Evolutionary conservation across 768 basidiomycete genomes (phyloP), one percentile per base, ranked within the genome.

Genomic region (Russula virescens): DNA sequence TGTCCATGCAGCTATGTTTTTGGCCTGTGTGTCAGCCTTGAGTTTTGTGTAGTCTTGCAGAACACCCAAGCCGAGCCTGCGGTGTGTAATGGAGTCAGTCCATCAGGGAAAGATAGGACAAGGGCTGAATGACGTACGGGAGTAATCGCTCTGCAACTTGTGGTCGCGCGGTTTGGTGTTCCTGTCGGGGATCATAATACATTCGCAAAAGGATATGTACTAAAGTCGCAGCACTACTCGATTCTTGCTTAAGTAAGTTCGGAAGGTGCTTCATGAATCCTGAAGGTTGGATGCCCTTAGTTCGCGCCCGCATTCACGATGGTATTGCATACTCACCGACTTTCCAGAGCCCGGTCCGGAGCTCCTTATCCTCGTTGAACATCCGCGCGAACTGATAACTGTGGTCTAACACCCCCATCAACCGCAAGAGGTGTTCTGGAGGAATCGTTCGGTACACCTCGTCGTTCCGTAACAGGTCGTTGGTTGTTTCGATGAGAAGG

Each of bases 251-350:
- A 58, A 99, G 76, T 46, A 99, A 82, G 75, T 99, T 99, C 0
- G 97, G 97, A 34, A 98, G 76, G 73, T 99, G 97, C 72, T 98
- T 97, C 97, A 99, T 99, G 77, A 99, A 99, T 8, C 97, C 95
- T 98, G 63, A n/a, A 16, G 38, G 42, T 2, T 8, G 21, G 38
- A 8, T 18, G 7, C 25, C 2, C 13, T 53, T 43, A 45, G 51
- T 28, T 8, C 9, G 19, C 13, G 34, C n/a, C 34, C 11, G 16
- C 18, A 1, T 40, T 5, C n/a, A 18, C 13, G 3, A 43, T 11
- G 16, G 9, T 10, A 14, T 4, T 46, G 9, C 19, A 16, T 38
- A 86, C 95, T 75, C 65, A 93, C 95, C 96, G 69, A 98, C 97
- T 97, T 96, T 98, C 97, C 97, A 99, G 60, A 99, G 78, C 5